Base-by-base conservation (phyloP, 2,329 filamentous ascomycete genomes). In the Amauroascus verrucosus region DNA sequence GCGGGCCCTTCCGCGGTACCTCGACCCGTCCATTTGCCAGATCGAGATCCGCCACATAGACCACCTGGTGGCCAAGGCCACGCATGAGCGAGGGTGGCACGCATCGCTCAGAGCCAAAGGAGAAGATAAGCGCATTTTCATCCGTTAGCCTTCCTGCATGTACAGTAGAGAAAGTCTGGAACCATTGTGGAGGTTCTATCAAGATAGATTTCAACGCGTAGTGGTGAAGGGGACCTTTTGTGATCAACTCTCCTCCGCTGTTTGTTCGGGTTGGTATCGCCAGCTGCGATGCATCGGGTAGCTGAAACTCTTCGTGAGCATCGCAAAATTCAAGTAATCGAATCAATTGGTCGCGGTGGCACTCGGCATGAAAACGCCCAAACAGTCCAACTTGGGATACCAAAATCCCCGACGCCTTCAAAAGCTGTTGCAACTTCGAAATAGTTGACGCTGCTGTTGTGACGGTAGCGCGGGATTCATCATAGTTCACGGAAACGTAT, bases 401-500 rank as follows among this genome's bases (percentile, higher is more conserved):
- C 9, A 54, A 64, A 38, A 68, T 52, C 14, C 65, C 65, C 6
- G 58, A 58, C 1, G 48, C 52, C 9, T 61, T 59, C 6, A 72
- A 59, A 41, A 60, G 53, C 14, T 60, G 33, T 32, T 56, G 51
- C 6, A 68, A 57, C 6, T 45, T 40, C 0, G 58, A 33, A 3
- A 57, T 51, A 1, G 51, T 54, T 0, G 53, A 50, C 6, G 60
- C 26, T 0, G 61, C 50, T 2, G 62, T 63, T 5, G 65, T 73
- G 18, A 74, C 47, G 0, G 70, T 72, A 5, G 65, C 67, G 4
- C 70, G 58, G 3, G 63, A 60, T 33, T 70, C 63, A 54, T 74
- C 72, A 41, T 63, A 69, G 4, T 60, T 33, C 5, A 72, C 68
- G 2, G 70, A 68, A 11, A 70, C 54, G 51, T 72, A 73, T 3